Percentiles rank a stretch among this genome's conserved stretches.
Evolutionary conservation across 2,329 filamentous ascomycete species (phyloP).

Genomic region (Aureobasidium zeae): DNA sequence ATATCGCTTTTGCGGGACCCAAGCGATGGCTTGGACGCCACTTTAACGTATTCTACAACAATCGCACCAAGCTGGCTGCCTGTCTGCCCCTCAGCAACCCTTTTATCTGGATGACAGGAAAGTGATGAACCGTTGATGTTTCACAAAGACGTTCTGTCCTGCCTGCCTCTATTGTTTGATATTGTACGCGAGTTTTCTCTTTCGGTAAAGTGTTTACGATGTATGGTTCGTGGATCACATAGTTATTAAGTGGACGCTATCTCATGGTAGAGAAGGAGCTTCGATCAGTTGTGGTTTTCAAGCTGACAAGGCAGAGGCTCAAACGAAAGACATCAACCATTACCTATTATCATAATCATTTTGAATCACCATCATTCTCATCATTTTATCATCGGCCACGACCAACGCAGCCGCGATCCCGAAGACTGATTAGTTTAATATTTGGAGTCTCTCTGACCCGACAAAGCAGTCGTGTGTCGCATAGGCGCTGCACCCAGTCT

Average conservation of each 20-base stretch:
- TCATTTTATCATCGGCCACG: neutral
- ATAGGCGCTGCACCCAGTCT: conserved; percentile 2
- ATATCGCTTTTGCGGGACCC: conserved; percentile 12
- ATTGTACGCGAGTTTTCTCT: conserved; percentile 8
- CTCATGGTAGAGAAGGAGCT: neutral
- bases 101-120: conserved; percentile 2
- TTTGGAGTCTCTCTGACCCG: neutral
- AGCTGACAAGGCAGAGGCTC: conserved; percentile 3
- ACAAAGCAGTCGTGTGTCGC: conserved; percentile 1
- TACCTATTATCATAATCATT: conserved; percentile 1
- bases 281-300: conserved; percentile 6
- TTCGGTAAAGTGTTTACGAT: conserved; percentile 1
- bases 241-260: conserved; percentile 16
- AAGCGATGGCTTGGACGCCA: conserved; percentile 14
- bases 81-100: conserved; percentile 1
- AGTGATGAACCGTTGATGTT: conserved; percentile 15
- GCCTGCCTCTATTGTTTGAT: conserved; percentile 16
- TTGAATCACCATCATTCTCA: conserved; percentile 4
- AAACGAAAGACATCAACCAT: neutral
- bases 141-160: conserved; percentile 14
- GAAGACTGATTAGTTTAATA: neutral
- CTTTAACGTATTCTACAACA: too few species aligned
- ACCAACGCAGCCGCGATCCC: conserved; percentile 1
- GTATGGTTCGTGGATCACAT: neutral
- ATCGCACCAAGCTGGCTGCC: too few species aligned